Evolutionary conservation across 2,329 filamentous ascomycete species (phyloP).

Genomic region (Septoria linicola): DNA sequence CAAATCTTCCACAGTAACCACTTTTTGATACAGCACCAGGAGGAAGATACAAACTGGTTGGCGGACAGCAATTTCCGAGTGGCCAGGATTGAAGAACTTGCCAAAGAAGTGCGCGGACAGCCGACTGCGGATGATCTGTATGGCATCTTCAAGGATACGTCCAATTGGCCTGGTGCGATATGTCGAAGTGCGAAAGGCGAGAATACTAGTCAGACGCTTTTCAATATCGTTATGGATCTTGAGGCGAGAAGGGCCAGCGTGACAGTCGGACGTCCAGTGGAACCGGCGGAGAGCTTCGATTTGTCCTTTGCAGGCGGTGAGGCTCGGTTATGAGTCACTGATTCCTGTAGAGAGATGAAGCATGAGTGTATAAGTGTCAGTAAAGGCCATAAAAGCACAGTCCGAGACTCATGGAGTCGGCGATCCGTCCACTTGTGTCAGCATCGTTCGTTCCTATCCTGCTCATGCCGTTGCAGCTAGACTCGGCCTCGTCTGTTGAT

Average conservation of each 20-base stretch:
- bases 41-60: slow-evolving; percentile 45
- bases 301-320: neutral
- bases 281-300: slow-evolving; percentile 29
- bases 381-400: no score
- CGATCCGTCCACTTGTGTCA: no score
- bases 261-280: slow-evolving; percentile 36
- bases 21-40: slow-evolving; percentile 41
- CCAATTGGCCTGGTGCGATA: slow-evolving; percentile 41
- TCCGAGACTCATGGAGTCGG: no score
- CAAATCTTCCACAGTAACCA: slow-evolving; percentile 49
- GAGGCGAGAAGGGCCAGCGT: slow-evolving; percentile 32
- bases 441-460: no score
- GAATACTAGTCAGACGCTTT: slow-evolving; percentile 35
- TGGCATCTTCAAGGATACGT: slow-evolving; percentile 44
- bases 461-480: no score
- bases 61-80: slow-evolving; percentile 43
- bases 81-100: slow-evolving; percentile 39
- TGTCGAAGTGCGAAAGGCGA: slow-evolving; percentile 34
- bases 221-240: slow-evolving; percentile 43
- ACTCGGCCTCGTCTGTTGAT: no score
- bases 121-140: slow-evolving; percentile 20
- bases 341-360: no score
- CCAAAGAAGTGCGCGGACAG: slow-evolving; percentile 23
- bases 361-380: no score
- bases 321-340: neutral